Base-by-base conservation (phyloP, 2,329 filamentous ascomycete genomes). In the Fonsecaea erecta region DNA sequence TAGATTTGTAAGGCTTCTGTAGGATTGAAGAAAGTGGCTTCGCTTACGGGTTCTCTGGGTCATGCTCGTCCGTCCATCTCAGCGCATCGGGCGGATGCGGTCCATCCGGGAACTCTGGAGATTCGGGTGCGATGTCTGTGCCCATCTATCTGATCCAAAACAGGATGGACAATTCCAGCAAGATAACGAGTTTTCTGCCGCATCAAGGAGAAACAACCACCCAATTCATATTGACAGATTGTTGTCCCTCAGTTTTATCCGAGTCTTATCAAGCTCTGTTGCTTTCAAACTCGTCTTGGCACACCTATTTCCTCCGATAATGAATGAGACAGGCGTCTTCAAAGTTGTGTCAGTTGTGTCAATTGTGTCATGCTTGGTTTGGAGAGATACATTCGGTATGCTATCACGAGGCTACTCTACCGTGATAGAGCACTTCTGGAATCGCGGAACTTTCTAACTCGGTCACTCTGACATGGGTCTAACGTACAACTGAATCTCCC, bases 221-320 rank as follows among this genome's bases (percentile, higher is more conserved):
- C 8, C 43, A 21, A 12, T 21, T 24, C 43, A 48, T 12, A 48
- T 26, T 26, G 43, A 48, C 43, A 18, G 8, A 48, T 24, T 11
- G 11, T 48, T 48, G 4, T 48, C 24, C 43, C 18, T 48, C 43
- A 16, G 43, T 21, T 24, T 48, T 24, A 48, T 26, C 43, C 18
- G 40, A 48, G 43, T 12, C 43, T 48, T 48, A 48, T 26, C 43
- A 26, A 34, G 37, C 21, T 12, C 43, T 48, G 43, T 48, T 48
- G 43, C 43, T 48, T 26, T 48, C 18, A 24, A 48, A 48, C 43
- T 54, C 52, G 28, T 14, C 52, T 54, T 54, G 34, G 52, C 52
- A 18, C 16, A 1, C 35, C 14, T 43, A 51, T 43, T 40, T 30
- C 40, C 43, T 24, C 21, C 18, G 43, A 48, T 26, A 26, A 14